A percentile compares a stretch with the other conserved stretches of the same genome.
These are phyloP conservation scores for Trichoderma hamatum DNA, from an alignment of 2,329 filamentous ascomycete genomes.

Conservation along the genomic window DNA sequence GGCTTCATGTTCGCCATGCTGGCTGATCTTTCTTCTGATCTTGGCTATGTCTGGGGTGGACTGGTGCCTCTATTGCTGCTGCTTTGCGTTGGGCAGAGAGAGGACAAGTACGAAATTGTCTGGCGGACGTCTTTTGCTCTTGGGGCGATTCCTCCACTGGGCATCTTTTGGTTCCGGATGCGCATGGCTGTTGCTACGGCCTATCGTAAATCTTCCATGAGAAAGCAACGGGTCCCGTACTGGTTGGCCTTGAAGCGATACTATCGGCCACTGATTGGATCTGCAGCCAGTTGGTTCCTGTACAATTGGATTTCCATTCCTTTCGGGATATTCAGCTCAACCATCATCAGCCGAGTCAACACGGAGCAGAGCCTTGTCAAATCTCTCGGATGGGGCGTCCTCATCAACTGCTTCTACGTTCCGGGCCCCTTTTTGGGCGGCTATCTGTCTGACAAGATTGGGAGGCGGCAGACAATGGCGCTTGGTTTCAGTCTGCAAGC, in stretches of 20 bases:
- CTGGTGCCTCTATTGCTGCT: constrained; percentile 55
- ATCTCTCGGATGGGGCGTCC: constrained; percentile 49
- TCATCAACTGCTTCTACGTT: constrained; percentile 56
- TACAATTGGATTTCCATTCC: constrained; percentile 60
- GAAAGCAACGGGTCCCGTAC: constrained; percentile 51
- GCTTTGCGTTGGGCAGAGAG: constrained; percentile 50
- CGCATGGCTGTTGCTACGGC: constrained; percentile 55
- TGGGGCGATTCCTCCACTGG: constrained; percentile 52
- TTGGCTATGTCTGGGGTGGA: constrained; percentile 55
- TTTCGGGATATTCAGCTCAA: constrained; percentile 58
- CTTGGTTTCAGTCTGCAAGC: constrained; percentile 51
- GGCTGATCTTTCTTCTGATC: constrained; percentile 51
- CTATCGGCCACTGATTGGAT: constrained; percentile 53
- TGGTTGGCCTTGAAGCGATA: constrained; percentile 51
- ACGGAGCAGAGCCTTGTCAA: constrained; percentile 46
- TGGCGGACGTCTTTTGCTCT: constrained; percentile 56
- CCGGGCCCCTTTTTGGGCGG: constrained; percentile 53
- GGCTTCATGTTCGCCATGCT: constrained; percentile 62
- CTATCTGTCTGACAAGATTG: constrained; percentile 52
- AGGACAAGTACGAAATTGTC: constrained; percentile 47
- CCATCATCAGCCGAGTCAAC: constrained; percentile 51
- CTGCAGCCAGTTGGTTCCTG: constrained; percentile 53
- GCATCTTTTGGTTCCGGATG: constrained; percentile 56
- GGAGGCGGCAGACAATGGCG: constrained; percentile 54
- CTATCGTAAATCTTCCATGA: constrained; percentile 51